A percentile compares a stretch with the other conserved stretches of the same genome.
Conservation (phyloP, 164 flowering plant genomes). For the Dillenia suffruticosa region DNA sequence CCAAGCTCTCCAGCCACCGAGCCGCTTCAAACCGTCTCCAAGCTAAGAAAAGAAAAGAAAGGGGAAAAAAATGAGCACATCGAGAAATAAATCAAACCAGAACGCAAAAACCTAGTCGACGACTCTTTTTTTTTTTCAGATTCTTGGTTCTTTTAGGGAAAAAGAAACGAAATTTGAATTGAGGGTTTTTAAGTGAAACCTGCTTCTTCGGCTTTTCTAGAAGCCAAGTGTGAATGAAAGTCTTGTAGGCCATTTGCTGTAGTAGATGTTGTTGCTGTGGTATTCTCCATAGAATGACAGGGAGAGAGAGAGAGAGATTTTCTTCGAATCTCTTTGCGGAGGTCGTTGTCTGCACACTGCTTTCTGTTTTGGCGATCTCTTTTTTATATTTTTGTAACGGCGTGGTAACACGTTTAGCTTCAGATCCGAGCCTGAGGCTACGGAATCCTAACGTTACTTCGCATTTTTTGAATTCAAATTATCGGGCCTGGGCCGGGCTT, state of each 20-base stretch:
- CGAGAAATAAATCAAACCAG: no score
- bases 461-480: constrained; percentile 41
- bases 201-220: constrained; percentile 90
- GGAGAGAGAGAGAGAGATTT: constrained; percentile 6
- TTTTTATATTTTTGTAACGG: not conserved
- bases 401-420: constrained; percentile 12
- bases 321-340: not conserved
- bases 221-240: constrained; percentile 41
- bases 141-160: no score
- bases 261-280: not conserved
- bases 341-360: not conserved
- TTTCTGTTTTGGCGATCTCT: not conserved
- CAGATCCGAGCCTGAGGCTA: constrained; percentile 28
- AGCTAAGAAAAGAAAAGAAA: constrained; percentile 28
- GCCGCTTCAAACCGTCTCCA: constrained; percentile 68
- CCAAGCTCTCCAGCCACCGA: constrained; percentile 65
- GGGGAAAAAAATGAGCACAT: not conserved
- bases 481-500: constrained; percentile 28
- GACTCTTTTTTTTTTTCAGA: no score
- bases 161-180: no score
- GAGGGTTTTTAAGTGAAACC: constrained; percentile 23
- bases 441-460: constrained; percentile 40
- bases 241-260: constrained; percentile 36
- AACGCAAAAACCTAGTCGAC: no score
- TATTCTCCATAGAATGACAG: constrained; percentile 36